These are phyloP conservation scores for Rubia yunnanensis DNA, from an alignment of 257 asterid species.

Conservation along the genomic window DNA sequence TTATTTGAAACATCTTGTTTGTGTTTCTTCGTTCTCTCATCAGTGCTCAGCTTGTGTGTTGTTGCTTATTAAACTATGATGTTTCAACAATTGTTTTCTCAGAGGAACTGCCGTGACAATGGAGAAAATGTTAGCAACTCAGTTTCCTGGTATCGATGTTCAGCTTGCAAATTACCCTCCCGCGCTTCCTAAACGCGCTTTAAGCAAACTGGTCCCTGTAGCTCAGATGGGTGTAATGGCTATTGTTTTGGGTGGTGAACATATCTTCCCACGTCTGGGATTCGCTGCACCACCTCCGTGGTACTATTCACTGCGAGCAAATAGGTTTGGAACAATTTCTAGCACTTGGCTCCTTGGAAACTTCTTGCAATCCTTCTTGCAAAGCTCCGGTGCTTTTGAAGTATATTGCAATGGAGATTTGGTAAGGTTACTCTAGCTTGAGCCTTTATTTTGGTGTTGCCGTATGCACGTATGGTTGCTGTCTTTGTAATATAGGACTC, in stretches of 20 bases:
- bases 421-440: constrained; percentile 39
- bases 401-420: constrained; percentile 71
- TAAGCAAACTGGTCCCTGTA: constrained; percentile 78
- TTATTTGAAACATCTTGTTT: background rate
- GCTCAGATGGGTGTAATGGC: constrained; percentile 76
- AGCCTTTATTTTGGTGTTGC: constrained; percentile 2
- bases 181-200: constrained; percentile 73
- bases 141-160: constrained; percentile 78
- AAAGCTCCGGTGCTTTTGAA: constrained; percentile 88
- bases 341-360: constrained; percentile 88
- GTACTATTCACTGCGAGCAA: constrained; percentile 69
- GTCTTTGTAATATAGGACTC: background rate
- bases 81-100: constrained; percentile 20
- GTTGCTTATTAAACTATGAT: background rate
- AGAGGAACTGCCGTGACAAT: constrained; percentile 92
- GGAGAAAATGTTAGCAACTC: constrained; percentile 85
- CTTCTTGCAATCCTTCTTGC: constrained; percentile 76
- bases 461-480: background rate
- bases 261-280: constrained; percentile 72
- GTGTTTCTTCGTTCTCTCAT: background rate
- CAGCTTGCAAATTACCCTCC: constrained; percentile 90
- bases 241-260: constrained; percentile 75
- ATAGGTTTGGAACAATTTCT: constrained; percentile 83
- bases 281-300: constrained; percentile 77
- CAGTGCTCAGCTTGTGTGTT: too few relatives aligned